These are phyloP conservation scores for Conticribra guillardii DNA, from an alignment of 108 stramenopile species.

Conservation along the genomic window DNA sequence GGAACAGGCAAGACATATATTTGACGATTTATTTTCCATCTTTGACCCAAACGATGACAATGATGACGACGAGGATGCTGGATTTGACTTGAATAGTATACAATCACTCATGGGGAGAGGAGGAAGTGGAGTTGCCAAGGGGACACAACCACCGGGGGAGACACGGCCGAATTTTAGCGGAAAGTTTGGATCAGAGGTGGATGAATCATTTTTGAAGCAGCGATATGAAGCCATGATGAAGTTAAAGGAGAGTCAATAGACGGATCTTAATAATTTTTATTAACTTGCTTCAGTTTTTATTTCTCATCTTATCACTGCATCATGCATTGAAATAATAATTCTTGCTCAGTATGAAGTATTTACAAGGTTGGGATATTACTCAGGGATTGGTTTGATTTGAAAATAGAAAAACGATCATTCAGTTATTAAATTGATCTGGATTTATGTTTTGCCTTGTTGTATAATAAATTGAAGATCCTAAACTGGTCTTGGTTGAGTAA, in stretches of 20 bases:
- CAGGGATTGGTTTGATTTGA: no score
- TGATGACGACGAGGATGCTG: constrained; percentile 36
- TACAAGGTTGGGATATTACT: no score
- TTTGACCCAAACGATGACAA: constrained; percentile 23
- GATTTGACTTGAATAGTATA: constrained; percentile 28
- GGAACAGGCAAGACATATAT: constrained; percentile 30
- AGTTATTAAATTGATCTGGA: no score
- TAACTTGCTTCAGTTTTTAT: no score
- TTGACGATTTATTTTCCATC: constrained; percentile 34
- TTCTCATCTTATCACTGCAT: no score
- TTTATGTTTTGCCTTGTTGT: no score
- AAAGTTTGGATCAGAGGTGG: constrained; percentile 34
- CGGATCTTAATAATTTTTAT: no score
- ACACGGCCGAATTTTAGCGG: not conserved
- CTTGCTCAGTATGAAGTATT: no score
- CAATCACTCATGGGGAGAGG: constrained; percentile 6
- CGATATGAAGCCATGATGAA: constrained; percentile 30
- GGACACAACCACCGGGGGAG: not conserved
- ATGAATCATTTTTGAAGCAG: constrained; percentile 37
- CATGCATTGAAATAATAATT: no score
- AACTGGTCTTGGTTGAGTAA: no score
- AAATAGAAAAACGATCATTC: no score
- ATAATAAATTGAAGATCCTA: no score
- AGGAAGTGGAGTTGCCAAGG: not conserved
- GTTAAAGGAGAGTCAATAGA: not conserved